These are phyloP conservation scores for Leersia perrieri DNA, from an alignment of 176 grass and related monocot genomes.

Conservation along the genomic window DNA sequence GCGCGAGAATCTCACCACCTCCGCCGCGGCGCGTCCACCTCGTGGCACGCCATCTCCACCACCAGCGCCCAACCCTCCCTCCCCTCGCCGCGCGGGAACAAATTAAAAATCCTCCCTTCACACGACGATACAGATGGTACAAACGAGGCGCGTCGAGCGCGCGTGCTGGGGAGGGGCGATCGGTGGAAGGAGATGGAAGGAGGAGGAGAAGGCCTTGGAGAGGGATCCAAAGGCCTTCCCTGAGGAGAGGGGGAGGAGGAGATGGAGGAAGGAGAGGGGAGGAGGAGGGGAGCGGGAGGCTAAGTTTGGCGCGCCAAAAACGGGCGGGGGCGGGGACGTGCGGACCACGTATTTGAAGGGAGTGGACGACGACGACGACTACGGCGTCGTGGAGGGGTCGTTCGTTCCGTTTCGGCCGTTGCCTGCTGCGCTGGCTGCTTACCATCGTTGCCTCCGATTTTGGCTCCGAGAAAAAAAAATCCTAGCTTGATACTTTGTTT, in stretches of 20 bases:
- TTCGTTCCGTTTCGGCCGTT: background rate
- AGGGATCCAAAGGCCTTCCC: conserved; percentile 52
- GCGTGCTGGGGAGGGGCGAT: background rate
- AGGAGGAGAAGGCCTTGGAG: conserved; percentile 50
- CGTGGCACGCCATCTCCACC: conserved; percentile 38
- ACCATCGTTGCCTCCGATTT: no score
- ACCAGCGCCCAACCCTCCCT: no score
- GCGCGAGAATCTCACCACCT: conserved; percentile 27
- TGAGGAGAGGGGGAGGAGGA: conserved; percentile 22
- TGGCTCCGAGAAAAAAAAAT: no score
- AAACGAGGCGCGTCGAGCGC: background rate
- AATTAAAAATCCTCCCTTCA: no score
- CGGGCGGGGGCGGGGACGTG: conserved; percentile 20
- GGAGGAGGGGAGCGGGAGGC: conserved; percentile 27
- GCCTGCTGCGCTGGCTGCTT: no score
- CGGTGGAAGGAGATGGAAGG: background rate
- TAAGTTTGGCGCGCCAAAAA: conserved; percentile 42
- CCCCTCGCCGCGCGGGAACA: no score
- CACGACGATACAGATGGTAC: no score
- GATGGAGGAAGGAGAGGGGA: conserved; percentile 38
- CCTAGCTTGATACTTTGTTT: no score
- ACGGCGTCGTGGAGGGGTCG: conserved; percentile 1
- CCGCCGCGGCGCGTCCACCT: conserved; percentile 8
- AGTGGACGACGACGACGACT: no score
- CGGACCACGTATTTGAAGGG: conserved; percentile 20